Evolutionary conservation across 176 grass and related monocot species (phyloP).

Genomic region (Bolboschoenus planiculmis): DNA sequence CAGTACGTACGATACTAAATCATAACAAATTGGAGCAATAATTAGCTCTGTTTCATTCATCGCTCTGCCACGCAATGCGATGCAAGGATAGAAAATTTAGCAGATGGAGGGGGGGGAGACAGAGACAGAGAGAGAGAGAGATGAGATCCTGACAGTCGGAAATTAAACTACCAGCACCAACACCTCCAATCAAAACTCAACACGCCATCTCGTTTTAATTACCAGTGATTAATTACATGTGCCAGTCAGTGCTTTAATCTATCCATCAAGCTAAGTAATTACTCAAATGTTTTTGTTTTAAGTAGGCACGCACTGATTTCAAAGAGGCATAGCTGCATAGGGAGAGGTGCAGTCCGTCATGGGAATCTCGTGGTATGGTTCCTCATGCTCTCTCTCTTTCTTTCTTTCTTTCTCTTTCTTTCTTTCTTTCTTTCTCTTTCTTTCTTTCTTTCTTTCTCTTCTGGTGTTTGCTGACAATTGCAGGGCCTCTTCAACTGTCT

Average conservation of each 20-base stretch:
- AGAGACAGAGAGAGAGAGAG: too few species aligned
- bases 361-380: background rate
- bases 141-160: background rate
- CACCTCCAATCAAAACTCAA: background rate
- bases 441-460: too few species aligned
- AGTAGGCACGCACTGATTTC: conserved; percentile 7
- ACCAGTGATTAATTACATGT: conserved; percentile 1
- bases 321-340: background rate
- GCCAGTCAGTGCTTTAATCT: conserved; percentile 14
- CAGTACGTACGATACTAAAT: background rate
- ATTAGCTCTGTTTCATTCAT: background rate
- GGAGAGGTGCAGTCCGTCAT: conserved; percentile 2
- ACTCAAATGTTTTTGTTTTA: background rate
- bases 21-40: background rate
- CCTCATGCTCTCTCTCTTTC: background rate
- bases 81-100: background rate
- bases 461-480: background rate
- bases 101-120: too few species aligned
- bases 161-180: background rate
- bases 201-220: background rate
- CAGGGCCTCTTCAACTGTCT: background rate
- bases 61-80: too few species aligned
- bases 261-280: background rate
- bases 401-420: background rate
- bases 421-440: conserved; percentile 23